Evolutionary conservation across 108 stramenopile species (phyloP).

Genomic region (Discostella pseudostelligera): DNA sequence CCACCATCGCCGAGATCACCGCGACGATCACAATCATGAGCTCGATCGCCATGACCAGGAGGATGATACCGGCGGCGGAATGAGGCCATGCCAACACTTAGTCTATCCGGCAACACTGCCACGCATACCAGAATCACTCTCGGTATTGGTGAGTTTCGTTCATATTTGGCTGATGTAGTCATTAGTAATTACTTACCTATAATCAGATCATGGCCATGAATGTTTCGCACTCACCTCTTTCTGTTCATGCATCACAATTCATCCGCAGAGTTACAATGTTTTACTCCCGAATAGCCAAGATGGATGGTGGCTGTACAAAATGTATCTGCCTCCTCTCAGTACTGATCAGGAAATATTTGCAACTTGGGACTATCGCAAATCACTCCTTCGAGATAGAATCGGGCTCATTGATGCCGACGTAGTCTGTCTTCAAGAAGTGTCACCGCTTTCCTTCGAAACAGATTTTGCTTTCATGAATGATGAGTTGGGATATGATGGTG

Average conservation of each 20-base stretch:
- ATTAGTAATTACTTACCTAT: no score
- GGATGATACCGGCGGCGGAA: no score
- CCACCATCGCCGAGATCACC: no score
- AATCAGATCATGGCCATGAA: background rate
- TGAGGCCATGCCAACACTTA: constrained; percentile 21
- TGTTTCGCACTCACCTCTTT: background rate
- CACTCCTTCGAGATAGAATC: constrained; percentile 53
- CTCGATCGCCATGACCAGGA: no score
- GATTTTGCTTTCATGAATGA: constrained; percentile 87
- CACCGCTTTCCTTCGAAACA: constrained; percentile 79
- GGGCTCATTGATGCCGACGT: constrained; percentile 73
- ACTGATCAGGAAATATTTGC: constrained; percentile 44
- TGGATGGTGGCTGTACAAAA: constrained; percentile 93
- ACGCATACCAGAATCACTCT: constrained; percentile 17
- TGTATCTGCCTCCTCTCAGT: constrained; percentile 75
- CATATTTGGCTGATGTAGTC: background rate
- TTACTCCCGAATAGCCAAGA: constrained; percentile 87
- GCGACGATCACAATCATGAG: no score
- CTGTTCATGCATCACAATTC: background rate
- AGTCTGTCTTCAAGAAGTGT: constrained; percentile 90
- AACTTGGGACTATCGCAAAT: constrained; percentile 70
- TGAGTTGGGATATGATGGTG: constrained; percentile 81
- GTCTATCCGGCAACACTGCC: constrained; percentile 25
- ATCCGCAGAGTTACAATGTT: constrained; percentile 63
- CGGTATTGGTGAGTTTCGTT: constrained; percentile 22